phyloP scores from a whole-genome alignment of 2,329 filamentous ascomycete species.

The Talaromyces verruculosus region DNA sequence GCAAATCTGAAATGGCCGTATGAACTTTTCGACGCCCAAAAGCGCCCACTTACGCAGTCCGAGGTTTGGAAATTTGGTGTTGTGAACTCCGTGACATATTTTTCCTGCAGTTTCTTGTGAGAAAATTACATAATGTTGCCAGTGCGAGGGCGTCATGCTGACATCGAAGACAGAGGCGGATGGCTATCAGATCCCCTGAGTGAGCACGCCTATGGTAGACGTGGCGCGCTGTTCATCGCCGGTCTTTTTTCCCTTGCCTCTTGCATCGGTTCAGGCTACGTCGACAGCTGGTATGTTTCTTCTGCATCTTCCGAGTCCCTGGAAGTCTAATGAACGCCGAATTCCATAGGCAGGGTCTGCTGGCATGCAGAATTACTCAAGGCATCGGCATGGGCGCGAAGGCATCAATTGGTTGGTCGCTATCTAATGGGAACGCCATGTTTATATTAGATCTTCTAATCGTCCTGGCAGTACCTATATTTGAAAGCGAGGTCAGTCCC shows the following conservation, averaged over 20 bases:
- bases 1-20: constrained; percentile 36
- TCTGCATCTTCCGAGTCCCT: neutral
- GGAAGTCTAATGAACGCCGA: neutral
- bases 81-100: constrained; percentile 35
- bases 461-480: constrained; percentile 28
- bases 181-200: constrained; percentile 35
- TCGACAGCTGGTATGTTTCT: constrained; percentile 27
- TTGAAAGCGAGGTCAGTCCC: constrained; percentile 31
- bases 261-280: constrained; percentile 31
- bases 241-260: constrained; percentile 32
- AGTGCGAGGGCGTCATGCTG: neutral
- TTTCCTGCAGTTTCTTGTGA: constrained; percentile 31
- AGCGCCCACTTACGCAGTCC: constrained; percentile 9
- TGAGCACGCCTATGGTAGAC: constrained; percentile 32
- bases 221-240: constrained; percentile 31
- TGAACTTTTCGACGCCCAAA: constrained; percentile 25
- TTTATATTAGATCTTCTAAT: neutral
- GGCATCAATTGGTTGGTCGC: constrained; percentile 27
- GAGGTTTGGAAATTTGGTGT: constrained; percentile 31
- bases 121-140: neutral
- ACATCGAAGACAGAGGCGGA: constrained; percentile 23
- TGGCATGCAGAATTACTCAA: constrained; percentile 33
- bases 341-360: constrained; percentile 22
- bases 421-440: neutral
- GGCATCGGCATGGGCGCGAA: constrained; percentile 38